These are phyloP conservation scores for Lindgomyces ingoldianus DNA, from an alignment of 495 filamentous ascomycete genomes.

Conservation along the genomic window DNA sequence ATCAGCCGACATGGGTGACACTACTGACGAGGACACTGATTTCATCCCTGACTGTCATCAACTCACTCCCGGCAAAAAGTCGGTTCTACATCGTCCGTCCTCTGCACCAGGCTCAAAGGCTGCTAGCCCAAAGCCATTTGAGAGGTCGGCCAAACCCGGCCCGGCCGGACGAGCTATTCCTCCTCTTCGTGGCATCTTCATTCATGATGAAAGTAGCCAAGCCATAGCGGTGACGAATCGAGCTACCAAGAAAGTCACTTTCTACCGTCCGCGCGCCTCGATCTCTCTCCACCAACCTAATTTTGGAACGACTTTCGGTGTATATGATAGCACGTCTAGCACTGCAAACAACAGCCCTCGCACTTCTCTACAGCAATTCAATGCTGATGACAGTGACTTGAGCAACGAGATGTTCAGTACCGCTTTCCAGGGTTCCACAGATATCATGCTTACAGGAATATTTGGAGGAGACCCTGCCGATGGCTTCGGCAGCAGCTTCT, in stretches of 20 bases:
- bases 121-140: slow-evolving; percentile 45
- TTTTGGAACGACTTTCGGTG: background rate
- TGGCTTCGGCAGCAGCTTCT: slow-evolving; percentile 56
- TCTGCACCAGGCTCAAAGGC: slow-evolving; percentile 58
- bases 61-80: slow-evolving; percentile 52
- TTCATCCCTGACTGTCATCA: slow-evolving; percentile 59
- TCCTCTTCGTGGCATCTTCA: slow-evolving; percentile 33
- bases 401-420: slow-evolving; percentile 50
- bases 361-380: slow-evolving; percentile 43
- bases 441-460: slow-evolving; percentile 73
- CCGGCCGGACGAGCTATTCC: slow-evolving; percentile 36
- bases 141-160: slow-evolving; percentile 33
- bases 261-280: slow-evolving; percentile 50
- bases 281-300: background rate
- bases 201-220: slow-evolving; percentile 52
- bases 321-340: slow-evolving; percentile 51
- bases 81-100: slow-evolving; percentile 58
- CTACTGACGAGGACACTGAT: slow-evolving; percentile 80
- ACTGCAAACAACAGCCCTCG: slow-evolving; percentile 58
- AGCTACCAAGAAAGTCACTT: slow-evolving; percentile 69
- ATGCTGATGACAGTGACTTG: slow-evolving; percentile 57
- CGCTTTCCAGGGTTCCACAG: slow-evolving; percentile 53
- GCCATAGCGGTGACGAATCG: slow-evolving; percentile 73
- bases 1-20: slow-evolving; percentile 77
- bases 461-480: slow-evolving; percentile 48